Base-by-base conservation (phyloP, 345 rosid species). In the Cardiospermum halicacabum region DNA sequence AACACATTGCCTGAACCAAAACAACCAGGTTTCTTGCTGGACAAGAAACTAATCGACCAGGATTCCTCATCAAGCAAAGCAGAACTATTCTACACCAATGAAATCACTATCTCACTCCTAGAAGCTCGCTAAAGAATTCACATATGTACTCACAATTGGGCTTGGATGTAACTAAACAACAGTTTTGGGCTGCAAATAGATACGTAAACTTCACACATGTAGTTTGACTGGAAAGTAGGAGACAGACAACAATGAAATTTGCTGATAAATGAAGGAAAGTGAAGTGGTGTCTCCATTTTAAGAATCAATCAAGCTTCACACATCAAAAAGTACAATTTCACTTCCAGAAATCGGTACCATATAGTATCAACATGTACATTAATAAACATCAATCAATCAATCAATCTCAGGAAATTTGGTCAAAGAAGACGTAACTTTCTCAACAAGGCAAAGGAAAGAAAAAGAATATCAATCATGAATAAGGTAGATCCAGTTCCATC, bases 1-100 rank as follows among this genome's bases (percentile, higher is more conserved):
- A 59, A n/a, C 56, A 7, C 48, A 10, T 43, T 81, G 77, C 82
- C 77, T 1, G 40, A 64, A 0, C 84, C 82, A 0, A 75, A 75
- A 47, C 69, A 73, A 64, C 84, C 85, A 0, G 82, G 83, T n/a
- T 81, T 81, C 60, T 70, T 74, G 39, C 49, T 56, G 0, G 73
- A 74, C 30, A 72, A 65, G 43, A 68, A 64, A 18, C 16, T 56
- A 1, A 5, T 36, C 8, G 75, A 73, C 49, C 7, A 32, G 11
- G 74, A 72, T 12, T 62, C 70, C 5, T 81, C 78, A 24, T 72
- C 78, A 3, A 45, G 67, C 64, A 75, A 67, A 56, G 40, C 15
- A 2, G 50, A 40, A 6, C 50, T 62, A 2, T 60, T 51, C 26
- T 58, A 73, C 2, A 42, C 65, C 7, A 81, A 77, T 69, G 69